A percentile compares a stretch with the other conserved stretches of the same genome.
These are phyloP conservation scores for Gastroboletus turbinatus DNA, from an alignment of 1,284 basidiomycete genomes.

Conservation along the genomic window DNA sequence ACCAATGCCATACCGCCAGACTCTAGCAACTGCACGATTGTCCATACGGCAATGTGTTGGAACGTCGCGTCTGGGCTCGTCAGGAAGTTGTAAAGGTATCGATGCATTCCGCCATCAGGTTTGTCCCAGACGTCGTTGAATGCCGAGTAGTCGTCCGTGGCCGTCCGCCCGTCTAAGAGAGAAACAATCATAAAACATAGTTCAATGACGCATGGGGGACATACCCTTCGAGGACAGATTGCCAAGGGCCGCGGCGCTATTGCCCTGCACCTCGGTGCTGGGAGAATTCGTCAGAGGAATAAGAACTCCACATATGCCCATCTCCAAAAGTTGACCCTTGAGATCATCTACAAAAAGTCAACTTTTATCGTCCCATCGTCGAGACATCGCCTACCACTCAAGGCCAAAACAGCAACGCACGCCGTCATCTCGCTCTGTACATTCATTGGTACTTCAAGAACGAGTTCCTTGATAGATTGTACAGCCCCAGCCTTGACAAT, in stretches of 20 bases:
- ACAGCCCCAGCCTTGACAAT: constrained; percentile 99
- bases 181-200: neutral
- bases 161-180: constrained; percentile 63
- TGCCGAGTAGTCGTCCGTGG: constrained; percentile 93
- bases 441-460: constrained; percentile 91
- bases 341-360: constrained; percentile 70
- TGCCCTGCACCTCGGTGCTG: constrained; percentile 98
- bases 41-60: constrained; percentile 99
- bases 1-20: constrained; percentile 67
- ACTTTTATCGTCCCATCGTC: constrained; percentile 2
- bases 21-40: constrained; percentile 95
- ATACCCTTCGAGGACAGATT: constrained; percentile 95
- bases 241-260: constrained; percentile 95
- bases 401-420: constrained; percentile 91
- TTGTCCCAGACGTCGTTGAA: constrained; percentile 99
- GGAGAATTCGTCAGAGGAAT: constrained; percentile 96
- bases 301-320: constrained; percentile 97
- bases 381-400: constrained; percentile 68
- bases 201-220: constrained; percentile 10
- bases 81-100: constrained; percentile 93
- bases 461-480: constrained; percentile 95
- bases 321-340: constrained; percentile 93
- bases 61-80: constrained; percentile 97
- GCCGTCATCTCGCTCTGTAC: constrained; percentile 99
- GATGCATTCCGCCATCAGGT: constrained; percentile 96